Conservation (phyloP, 73 alveolate species). For the Paramecium tetraurelia region DNA sequence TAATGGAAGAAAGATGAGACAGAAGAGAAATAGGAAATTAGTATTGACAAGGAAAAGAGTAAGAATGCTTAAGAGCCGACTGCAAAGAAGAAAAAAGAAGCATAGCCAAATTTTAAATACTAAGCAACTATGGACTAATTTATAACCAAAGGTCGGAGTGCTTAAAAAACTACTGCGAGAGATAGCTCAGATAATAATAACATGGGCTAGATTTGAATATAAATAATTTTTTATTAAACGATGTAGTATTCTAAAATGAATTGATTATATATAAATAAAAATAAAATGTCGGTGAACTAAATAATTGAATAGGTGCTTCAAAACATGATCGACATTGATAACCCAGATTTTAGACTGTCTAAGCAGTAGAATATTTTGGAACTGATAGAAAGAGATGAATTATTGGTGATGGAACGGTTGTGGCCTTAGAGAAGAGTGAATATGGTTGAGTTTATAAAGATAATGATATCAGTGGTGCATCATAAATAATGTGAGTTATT, state of each 20-base stretch:
- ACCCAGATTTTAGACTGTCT: neutral
- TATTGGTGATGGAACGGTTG: conserved; percentile 1
- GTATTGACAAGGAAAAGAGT: too few relatives aligned
- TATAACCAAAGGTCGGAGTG: too few relatives aligned
- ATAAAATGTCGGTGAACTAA: conserved; percentile 3
- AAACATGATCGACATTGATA: neutral
- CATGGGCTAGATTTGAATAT: too few relatives aligned
- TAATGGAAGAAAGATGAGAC: neutral
- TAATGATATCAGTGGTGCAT: conserved; percentile 52
- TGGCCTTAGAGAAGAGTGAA: conserved; percentile 43
- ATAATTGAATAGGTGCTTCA: conserved; percentile 28
- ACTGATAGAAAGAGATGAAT: conserved; percentile 29
- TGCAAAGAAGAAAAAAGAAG: neutral
- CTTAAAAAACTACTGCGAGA: too few relatives aligned
- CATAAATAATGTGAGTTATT: conserved; percentile 55
- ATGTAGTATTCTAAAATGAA: neutral
- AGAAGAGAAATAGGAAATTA: neutral
- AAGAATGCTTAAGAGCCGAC: too few relatives aligned
- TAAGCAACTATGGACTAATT: too few relatives aligned
- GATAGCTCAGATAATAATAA: too few relatives aligned
- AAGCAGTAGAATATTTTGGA: neutral
- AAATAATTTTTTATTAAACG: neutral
- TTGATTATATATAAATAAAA: neutral
- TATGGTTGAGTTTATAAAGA: conserved; percentile 45
- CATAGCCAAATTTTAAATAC: too few relatives aligned